Conservation (phyloP, 2,329 filamentous ascomycete genomes). For the Penicillium griseofulvum region DNA sequence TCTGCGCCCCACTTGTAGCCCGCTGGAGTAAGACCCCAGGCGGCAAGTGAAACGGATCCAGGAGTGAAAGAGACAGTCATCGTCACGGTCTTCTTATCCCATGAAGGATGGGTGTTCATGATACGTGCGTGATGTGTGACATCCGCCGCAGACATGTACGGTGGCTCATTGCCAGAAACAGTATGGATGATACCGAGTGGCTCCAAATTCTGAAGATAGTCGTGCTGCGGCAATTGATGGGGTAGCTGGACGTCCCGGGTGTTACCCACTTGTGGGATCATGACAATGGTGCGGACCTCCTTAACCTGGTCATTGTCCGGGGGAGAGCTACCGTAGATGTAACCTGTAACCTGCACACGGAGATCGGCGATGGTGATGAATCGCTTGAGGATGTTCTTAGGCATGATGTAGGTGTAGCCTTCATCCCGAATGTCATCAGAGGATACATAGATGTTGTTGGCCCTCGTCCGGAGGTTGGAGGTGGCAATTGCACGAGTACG, state of each 20-base stretch:
- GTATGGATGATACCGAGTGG: constrained; percentile 95
- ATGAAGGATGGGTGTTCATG: constrained; percentile 75
- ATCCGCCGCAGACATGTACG: constrained; percentile 93
- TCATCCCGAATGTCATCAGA: constrained; percentile 90
- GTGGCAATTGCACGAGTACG: constrained; percentile 94
- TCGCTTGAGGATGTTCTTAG: constrained; percentile 96
- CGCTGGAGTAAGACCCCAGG: constrained; percentile 86
- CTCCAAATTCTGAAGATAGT: constrained; percentile 81
- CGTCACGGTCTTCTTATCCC: constrained; percentile 89
- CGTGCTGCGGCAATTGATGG: constrained; percentile 85
- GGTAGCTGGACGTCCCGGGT: constrained; percentile 89
- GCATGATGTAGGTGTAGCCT: constrained; percentile 95
- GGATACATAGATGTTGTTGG: constrained; percentile 99
- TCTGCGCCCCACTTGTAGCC: constrained; percentile 97
- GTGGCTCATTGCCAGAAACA: constrained; percentile 86
- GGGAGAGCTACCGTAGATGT: constrained; percentile 88
- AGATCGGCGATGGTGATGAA: constrained; percentile 98
- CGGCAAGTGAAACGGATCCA: constrained; percentile 88
- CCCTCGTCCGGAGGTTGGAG: constrained; percentile 85
- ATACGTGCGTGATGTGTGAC: constrained; percentile 91
- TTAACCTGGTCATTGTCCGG: constrained; percentile 96
- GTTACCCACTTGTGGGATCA: constrained; percentile 94
- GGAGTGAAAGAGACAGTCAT: constrained; percentile 97
- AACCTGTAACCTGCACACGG: constrained; percentile 92
- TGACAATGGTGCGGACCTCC: constrained; percentile 93